These are phyloP conservation scores for Ogataea hybrid DNA, from an alignment of 1,139 yeast species.

Conservation along the genomic window DNA sequence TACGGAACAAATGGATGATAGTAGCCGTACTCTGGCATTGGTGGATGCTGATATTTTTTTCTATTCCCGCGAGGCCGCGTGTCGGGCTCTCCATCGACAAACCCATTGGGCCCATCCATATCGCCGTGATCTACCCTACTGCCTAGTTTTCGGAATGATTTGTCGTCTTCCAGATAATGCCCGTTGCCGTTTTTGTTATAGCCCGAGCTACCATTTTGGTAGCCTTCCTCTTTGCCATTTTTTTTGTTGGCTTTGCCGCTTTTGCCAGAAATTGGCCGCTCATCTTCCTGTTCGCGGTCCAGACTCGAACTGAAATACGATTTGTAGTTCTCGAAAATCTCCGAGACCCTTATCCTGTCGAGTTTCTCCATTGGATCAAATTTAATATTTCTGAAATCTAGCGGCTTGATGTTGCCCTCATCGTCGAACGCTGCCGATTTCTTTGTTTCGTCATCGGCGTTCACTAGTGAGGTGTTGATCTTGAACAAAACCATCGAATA, in stretches of 20 bases:
- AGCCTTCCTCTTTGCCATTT: constrained; percentile 9
- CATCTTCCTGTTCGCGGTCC: constrained; percentile 7
- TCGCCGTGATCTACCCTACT: background rate
- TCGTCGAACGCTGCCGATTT: constrained; percentile 29
- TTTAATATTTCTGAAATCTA: constrained; percentile 26
- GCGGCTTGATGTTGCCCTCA: constrained; percentile 33
- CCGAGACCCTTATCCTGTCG: constrained; percentile 28
- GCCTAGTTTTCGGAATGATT: background rate
- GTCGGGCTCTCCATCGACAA: background rate
- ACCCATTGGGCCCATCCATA: background rate
- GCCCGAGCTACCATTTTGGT: constrained; percentile 4
- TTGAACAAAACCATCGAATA: constrained; percentile 43
- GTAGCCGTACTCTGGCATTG: constrained; percentile 17
- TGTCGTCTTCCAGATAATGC: background rate
- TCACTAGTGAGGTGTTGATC: constrained; percentile 34
- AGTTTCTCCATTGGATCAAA: constrained; percentile 32
- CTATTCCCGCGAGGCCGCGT: constrained; percentile 3
- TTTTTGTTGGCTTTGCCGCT: background rate
- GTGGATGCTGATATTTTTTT: constrained; percentile 9
- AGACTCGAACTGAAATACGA: constrained; percentile 16
- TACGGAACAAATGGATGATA: constrained; percentile 20
- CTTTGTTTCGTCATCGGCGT: constrained; percentile 32
- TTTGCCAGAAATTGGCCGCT: background rate
- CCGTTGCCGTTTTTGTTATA: constrained; percentile 6
- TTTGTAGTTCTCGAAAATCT: constrained; percentile 23